Evolutionary conservation across 2,329 filamentous ascomycete genomes (phyloP), one percentile per base, ranked within the genome.

Genomic region (Sclerotinia sclerotiorum): DNA sequence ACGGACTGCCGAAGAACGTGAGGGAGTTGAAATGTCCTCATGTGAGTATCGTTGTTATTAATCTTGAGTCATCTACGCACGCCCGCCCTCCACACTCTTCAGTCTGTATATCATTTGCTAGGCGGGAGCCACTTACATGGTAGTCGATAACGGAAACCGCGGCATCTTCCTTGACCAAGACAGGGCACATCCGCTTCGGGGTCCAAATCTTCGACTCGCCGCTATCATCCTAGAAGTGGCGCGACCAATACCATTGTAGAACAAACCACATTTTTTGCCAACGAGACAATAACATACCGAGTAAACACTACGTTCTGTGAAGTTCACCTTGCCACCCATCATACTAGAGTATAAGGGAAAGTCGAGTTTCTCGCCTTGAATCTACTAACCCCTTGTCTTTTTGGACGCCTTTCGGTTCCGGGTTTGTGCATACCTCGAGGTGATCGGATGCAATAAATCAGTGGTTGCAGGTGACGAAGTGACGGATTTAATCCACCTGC

Each of bases 401-500:
- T 48, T 69, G 63, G 66, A 69, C 68, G 32, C 52, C 35, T 71
- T 58, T 52, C 44, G 32, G 56, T 54, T 19, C 60, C 63, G 65
- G 56, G 49, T 61, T 56, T 68, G 69, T 67, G 49, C 52, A 70
- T 66, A 51, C 71, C 52, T 69, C 66, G 67, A 70, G 69, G 70
- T 60, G 62, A 69, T 70, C 69, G 56, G 69, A 73, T 71, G 69
- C 73, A 76, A 75, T 74, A 76, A 72, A 69, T 55, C 68, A 67
- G 54, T 57, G 65, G 65, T 67, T 67, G 65, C 74, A 75, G 75
- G 75, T 74, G 74, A 73, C 75, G 74, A 70, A 71, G 73, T 76
- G 75, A 76, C 70, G 57, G 72, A 67, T 71, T 70, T 65, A 68
- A 67, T 70, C 70, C 62, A 70, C 74, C 71, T 75, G 75, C 75